A percentile compares a stretch with the other conserved stretches of the same genome.
phyloP scores from a whole-genome alignment of 495 filamentous ascomycete genomes.

The Hyaloscypha bicolor region DNA sequence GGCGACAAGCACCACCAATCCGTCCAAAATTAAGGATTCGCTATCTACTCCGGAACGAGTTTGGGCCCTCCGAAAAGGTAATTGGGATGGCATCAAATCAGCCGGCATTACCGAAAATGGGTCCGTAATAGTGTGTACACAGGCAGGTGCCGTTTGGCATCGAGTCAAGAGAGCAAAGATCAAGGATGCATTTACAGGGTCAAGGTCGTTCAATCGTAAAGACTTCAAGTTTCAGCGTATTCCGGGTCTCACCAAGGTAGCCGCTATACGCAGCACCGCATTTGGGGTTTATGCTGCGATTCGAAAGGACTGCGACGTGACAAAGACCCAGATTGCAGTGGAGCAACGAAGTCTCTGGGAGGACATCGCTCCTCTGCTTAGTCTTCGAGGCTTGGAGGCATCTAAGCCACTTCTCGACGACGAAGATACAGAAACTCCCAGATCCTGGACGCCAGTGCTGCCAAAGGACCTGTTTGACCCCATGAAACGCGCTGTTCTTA shows the following conservation, averaged over 20 bases:
- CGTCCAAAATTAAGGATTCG: slow-evolving; percentile 72
- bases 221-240: slow-evolving; percentile 94
- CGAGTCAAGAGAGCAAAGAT: slow-evolving; percentile 78
- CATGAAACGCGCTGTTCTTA: slow-evolving; percentile 31
- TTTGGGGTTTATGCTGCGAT: slow-evolving; percentile 89
- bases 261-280: slow-evolving; percentile 80
- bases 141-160: slow-evolving; percentile 89
- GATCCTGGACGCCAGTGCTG: slow-evolving; percentile 23
- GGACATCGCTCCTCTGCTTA: slow-evolving; percentile 69
- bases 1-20: slow-evolving; percentile 81
- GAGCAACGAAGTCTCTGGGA: slow-evolving; percentile 68
- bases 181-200: slow-evolving; percentile 64
- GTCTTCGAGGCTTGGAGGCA: slow-evolving; percentile 53
- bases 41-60: slow-evolving; percentile 74
- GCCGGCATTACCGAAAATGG: slow-evolving; percentile 90
- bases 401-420: slow-evolving; percentile 29
- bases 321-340: slow-evolving; percentile 70
- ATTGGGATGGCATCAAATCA: slow-evolving; percentile 82
- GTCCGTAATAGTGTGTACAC: slow-evolving; percentile 90
- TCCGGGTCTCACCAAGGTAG: slow-evolving; percentile 79
- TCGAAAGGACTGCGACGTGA: slow-evolving; percentile 82
- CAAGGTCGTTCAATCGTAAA: slow-evolving; percentile 59
- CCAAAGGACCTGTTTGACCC: slow-evolving; percentile 25
- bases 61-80: slow-evolving; percentile 78
- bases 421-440: slow-evolving; percentile 16